These are phyloP conservation scores for Cryphonectria japonica DNA, from an alignment of 2,329 filamentous ascomycete species.

Conservation along the genomic window DNA sequence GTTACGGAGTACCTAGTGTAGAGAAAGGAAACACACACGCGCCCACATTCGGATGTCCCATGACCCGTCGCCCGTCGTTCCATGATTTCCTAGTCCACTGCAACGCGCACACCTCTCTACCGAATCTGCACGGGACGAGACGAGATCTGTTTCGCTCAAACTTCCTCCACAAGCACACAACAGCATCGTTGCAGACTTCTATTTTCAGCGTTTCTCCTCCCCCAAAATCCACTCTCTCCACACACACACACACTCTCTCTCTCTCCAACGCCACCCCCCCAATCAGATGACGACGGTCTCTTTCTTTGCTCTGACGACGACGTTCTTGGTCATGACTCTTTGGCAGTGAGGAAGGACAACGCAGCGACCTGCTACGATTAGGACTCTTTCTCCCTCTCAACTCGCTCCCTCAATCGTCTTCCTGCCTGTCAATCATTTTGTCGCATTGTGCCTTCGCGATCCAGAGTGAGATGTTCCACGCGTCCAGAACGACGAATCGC, in stretches of 20 bases:
- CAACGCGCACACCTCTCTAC: not conserved
- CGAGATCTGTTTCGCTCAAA: conserved; percentile 4
- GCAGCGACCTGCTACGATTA: too few relatives aligned
- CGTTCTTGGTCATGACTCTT: not conserved
- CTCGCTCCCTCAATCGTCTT: not conserved
- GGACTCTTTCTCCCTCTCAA: not conserved
- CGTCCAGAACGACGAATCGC: not conserved
- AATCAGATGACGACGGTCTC: not conserved
- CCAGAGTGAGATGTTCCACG: not conserved
- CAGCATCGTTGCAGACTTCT: not conserved
- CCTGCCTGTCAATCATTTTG: too few relatives aligned
- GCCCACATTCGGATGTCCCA: not conserved
- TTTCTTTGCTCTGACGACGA: not conserved
- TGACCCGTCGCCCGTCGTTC: not conserved
- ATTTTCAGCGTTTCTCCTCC: not conserved
- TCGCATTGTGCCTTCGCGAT: not conserved
- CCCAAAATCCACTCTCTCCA: too few relatives aligned
- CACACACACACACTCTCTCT: too few relatives aligned
- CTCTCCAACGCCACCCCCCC: too few relatives aligned
- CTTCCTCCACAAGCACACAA: not conserved
- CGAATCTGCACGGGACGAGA: not conserved
- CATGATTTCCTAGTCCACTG: not conserved
- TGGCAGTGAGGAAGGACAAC: not conserved
- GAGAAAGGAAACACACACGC: too few relatives aligned
- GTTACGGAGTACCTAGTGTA: too few relatives aligned